Base-by-base conservation (phyloP, 371 early-diverging fungal species). In the Haplosporangium sp. region DNA sequence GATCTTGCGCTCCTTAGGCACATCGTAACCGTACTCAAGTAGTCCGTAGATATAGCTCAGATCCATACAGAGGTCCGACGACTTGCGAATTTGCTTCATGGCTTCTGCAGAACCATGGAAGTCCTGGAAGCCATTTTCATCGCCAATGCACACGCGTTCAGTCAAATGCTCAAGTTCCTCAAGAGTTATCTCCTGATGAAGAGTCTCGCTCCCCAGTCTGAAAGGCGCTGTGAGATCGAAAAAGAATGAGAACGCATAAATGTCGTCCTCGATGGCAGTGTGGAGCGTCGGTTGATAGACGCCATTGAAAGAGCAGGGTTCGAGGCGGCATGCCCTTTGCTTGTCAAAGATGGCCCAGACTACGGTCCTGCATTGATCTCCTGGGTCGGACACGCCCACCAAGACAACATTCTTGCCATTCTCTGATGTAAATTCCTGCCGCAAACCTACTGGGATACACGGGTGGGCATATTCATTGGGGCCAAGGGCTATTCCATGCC, bases 191-290 rank as follows among this genome's bases (percentile, higher is more conserved):
- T 89, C 86, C 50, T 84, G 77, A 7, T 65, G 57, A 42, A 40
- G 37, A 1, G 62, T 62, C 3, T 69, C 62, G n/a, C 83, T 84
- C 6, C 89, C 89, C 66, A 92, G 86, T 37, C 93, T 90, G 38
- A 94, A 83, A 4, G 94, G 94, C 29, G 86, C 86, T 0, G 90
- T 89, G 55, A 93, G 87, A 76, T 98, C 99, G 83, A 95, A 98
- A 69, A 98, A 96, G 86, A 91, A 98, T 37, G 95, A 95, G 82
- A 98, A 98, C 9, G 94, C 93, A 75, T 95, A 97, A 16, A 98
- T 87, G 50, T 95, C 96, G 38, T 68, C 74, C 20, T 85, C 71
- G 64, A 96, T 95, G 5, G 93, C 86, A 20, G 86, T 81, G 7
- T 79, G 73, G 14, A 97, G 77, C 1, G 86, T 80, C 6, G 98